Base-by-base conservation (phyloP, 2,329 filamentous ascomycete genomes). In the Aspergillus versicolor region DNA sequence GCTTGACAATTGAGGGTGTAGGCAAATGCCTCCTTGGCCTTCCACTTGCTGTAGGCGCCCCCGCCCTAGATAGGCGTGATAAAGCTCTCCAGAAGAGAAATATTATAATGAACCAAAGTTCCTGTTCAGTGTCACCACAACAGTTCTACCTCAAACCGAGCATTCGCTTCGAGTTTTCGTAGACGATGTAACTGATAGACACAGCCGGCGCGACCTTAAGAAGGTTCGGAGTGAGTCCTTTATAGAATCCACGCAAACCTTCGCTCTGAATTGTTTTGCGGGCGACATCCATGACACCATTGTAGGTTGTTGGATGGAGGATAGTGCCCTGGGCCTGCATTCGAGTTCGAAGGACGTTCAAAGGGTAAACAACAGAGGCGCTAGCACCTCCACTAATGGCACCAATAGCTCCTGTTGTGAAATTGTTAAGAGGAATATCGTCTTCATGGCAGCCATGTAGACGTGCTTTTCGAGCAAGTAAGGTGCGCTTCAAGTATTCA, bases 141-240 rank as follows among this genome's bases (percentile, higher is more conserved):
- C 13, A 55, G 11, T 37, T 47, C 76, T 68, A 82, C 63, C 67
- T 75, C 56, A 83, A 66, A 19, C 77, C 79, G 63, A 96, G 79
- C 34, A 89, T 72, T 66, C 82, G 84, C 80, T 96, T 96, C 54
- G 90, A 86, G 70, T 94, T 94, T 77, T 96, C 92, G 70, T 96
- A 96, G 59, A 94, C 89, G 68, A 96, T 86, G 81, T 94, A 96
- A 54, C 91, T 92, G 72, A 99, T 97, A 67, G 92, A 96, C 53
- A 99, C 88, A 30, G 94, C 92, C 2, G 94, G 94, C 9, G 94
- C 92, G 37, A 99, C 94, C 79, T 99, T 99, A 66, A 99, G 81
- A 40, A 99, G 80, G 71, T 97, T 99, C 5, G 94, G 94, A 42
- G 93, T 96, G 63, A 97, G 80, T 1, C 94, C 94, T 75, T 95